Evolutionary conservation across 2,329 filamentous ascomycete species (phyloP), one percentile per base, ranked within the genome.

Genomic region (Aureobasidium melanogenum): DNA sequence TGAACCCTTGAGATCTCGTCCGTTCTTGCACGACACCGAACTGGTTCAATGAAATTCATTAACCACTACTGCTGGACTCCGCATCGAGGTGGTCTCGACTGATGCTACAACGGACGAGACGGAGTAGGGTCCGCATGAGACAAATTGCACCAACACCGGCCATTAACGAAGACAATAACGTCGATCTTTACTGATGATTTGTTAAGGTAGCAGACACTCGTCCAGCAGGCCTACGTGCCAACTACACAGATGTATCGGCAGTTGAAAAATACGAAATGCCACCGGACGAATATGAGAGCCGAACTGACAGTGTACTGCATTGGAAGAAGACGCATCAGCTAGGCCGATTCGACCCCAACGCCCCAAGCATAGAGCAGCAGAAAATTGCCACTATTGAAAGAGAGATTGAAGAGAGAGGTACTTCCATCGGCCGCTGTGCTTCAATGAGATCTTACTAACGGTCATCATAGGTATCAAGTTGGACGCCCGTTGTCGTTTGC

Each of bases 291-390:
- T 99, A 99, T 76, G 91, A 91, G 72, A 84, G 85, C 69, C 91
- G 92, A 70, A 80, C 85, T 46, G 90, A 97, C 75, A 93, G 88
- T 3, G 94, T 99, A 15, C 83, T 97, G 26, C 89, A 92, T 6
- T 97, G 91, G 91, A 99, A 99, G 77, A 93, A 89, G 77, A 79
- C 85, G n/a, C 87, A 96, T 74, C 92, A 95, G 73, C 84, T 97
- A n/a, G 94, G 94, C 55, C 89, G 94, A 38, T 99, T 99, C 75
- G 91, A 97, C 71, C 94, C 94, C 14, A 81, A 87, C 67, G 90
- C 91, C 8, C 85, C 88, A 19, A 84, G 80, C 63, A 83, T 88
- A 24, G 87, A 91, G 71, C 81, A 89, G 71, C 83, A 89, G 65
- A 89, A 89, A 72, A 78, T 88, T 62, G 81, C 83, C 17, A 86